A percentile compares a stretch with the other conserved stretches of the same genome.
phyloP scores from a whole-genome alignment of 2,329 filamentous ascomycete genomes.

The Xylaria sp. region DNA sequence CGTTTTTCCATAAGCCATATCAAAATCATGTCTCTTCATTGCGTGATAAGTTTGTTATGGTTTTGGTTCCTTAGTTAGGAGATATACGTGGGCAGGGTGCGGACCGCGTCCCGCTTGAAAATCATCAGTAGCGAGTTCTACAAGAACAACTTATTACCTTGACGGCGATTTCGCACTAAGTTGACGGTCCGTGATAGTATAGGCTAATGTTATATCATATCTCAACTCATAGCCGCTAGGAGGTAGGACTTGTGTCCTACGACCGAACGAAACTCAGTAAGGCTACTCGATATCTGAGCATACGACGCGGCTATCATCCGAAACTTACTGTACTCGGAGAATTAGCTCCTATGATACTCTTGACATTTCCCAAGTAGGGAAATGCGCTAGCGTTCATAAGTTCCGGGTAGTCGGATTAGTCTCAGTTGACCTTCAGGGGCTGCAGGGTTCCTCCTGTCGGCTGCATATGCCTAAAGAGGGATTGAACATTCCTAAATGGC shows the following conservation, averaged over 20 bases:
- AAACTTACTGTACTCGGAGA: not conserved
- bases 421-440: not conserved
- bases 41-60: no score
- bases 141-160: not conserved
- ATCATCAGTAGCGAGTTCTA: no score
- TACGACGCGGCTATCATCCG: no score
- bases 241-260: not conserved
- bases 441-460: not conserved
- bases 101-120: no score
- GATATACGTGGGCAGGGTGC: no score
- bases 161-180: not conserved
- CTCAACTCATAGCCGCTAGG: not conserved
- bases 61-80: no score
- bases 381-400: not conserved
- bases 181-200: not conserved
- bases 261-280: not conserved
- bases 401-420: not conserved
- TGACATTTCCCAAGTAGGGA: not conserved
- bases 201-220: not conserved
- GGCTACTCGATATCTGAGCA: not conserved
- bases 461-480: not conserved
- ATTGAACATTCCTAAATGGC: not conserved
- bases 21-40: no score
- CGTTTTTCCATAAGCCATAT: no score
- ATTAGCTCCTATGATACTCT: not conserved